A percentile compares a stretch with the other conserved stretches of the same genome.
phyloP scores from a whole-genome alignment of 768 basidiomycete genomes.

The Suillus hirtellus region DNA sequence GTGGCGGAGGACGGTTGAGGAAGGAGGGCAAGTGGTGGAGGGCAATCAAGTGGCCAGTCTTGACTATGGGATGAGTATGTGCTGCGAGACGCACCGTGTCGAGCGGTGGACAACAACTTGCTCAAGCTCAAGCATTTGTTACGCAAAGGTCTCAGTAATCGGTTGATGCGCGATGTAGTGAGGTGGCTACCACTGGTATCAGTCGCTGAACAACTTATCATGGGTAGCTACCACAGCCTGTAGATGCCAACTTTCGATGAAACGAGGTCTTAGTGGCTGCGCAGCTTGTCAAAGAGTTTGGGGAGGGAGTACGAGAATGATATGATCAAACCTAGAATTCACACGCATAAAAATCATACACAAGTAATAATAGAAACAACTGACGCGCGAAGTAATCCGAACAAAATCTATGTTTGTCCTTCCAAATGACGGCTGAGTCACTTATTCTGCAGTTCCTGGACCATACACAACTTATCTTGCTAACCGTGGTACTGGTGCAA shows the following conservation, averaged over 20 bases:
- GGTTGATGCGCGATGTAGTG: conserved; percentile 42
- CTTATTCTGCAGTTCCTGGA: too few relatives aligned
- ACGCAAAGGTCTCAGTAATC: conserved; percentile 49
- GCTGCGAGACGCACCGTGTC: conserved; percentile 13
- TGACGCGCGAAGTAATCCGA: too few relatives aligned
- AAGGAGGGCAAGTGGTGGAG: conserved; percentile 40
- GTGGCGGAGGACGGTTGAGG: conserved; percentile 37
- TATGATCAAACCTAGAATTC: too few relatives aligned
- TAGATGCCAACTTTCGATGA: not conserved
- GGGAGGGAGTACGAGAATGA: too few relatives aligned
- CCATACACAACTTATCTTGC: too few relatives aligned
- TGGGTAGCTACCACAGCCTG: not conserved
- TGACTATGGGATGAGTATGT: conserved; percentile 15
- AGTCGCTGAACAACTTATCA: conserved; percentile 8
- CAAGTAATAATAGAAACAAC: too few relatives aligned
- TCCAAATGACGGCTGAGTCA: too few relatives aligned
- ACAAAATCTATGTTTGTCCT: too few relatives aligned
- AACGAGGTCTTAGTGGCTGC: not conserved
- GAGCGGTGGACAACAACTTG: conserved; percentile 4
- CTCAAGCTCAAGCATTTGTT: conserved; percentile 43
- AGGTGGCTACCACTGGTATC: conserved; percentile 31
- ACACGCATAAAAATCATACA: too few relatives aligned
- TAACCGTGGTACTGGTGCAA: too few relatives aligned
- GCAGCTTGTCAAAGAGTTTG: not conserved
- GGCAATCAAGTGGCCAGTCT: conserved; percentile 23